Conservation (phyloP, 306 rosid species). For the Ormosia emarginata region DNA sequence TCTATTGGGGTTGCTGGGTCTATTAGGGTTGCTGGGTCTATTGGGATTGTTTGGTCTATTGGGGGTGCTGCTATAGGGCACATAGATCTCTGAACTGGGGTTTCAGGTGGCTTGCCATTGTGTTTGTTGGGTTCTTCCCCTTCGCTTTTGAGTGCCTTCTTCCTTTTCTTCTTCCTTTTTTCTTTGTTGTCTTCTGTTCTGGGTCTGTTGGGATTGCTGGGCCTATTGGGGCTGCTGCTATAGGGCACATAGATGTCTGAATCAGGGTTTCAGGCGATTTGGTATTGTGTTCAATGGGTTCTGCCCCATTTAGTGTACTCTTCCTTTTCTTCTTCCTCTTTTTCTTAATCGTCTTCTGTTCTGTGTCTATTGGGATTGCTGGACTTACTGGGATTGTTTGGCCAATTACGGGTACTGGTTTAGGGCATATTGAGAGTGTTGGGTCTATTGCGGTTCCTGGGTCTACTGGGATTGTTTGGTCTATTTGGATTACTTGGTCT, state of each 20-base stretch:
- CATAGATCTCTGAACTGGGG: not conserved
- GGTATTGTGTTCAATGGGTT: not conserved
- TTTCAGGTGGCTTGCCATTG: not conserved
- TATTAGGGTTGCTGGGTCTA: not conserved
- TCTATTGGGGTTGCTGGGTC: conserved; percentile 27
- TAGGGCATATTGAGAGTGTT: not conserved
- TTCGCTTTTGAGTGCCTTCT: not conserved
- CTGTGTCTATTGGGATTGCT: not conserved
- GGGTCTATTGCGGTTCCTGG: not conserved
- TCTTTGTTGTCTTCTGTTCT: not conserved
- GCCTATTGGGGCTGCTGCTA: not conserved
- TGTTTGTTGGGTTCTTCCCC: not conserved
- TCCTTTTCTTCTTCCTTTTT: not conserved
- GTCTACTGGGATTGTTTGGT: not conserved
- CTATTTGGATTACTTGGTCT: too few species aligned
- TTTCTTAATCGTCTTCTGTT: not conserved
- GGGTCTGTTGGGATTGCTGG: not conserved
- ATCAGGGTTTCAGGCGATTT: not conserved
- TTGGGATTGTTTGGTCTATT: not conserved
- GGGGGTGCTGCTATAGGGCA: not conserved
- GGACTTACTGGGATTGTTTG: not conserved
- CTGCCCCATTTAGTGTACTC: not conserved
- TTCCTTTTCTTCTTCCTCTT: not conserved
- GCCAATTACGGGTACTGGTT: not conserved
- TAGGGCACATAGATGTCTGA: not conserved